Base-by-base conservation (phyloP, 208 protist genomes). In the Trypanosoma melophagium region DNA sequence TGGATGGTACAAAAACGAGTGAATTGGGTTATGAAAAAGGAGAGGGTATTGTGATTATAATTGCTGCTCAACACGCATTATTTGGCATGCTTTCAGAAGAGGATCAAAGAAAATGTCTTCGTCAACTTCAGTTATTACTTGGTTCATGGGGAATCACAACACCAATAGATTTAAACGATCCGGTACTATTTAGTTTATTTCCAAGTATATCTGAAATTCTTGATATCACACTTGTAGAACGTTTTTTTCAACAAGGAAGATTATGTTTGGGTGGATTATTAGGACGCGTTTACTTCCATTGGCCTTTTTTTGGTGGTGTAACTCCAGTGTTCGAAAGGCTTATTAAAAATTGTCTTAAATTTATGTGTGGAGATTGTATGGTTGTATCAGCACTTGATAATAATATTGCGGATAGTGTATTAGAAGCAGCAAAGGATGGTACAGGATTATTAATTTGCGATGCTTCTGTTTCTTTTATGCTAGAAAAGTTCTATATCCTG, bases 361-460 rank as follows among this genome's bases (percentile, higher is more conserved):
- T 78, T 8, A 69, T 80, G 68, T 87, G 83, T 65, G 79, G 56
- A 14, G 80, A 81, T 19, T 87, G 84, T 68, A 64, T 76, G 19
- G 73, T 80, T 5, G 22, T 90, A 14, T 96, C 90, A 7, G 72
- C 79, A 14, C 41, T 76, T 17, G 72, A 89, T 38, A 44, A 69
- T 3, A 58, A 69, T 12, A 69, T 77, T 24, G 61, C 64, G n/a
- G 77, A 85, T n/a, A 65, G 72, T 22, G 49, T 93, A 16, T 47
- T 83, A 7, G 63, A 74, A 24, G 84, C 84, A 21, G 81, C 87
- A 77, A 69, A 51, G 25, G 44, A 76, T 53, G 87, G 87, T 14
- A 67, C 76, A 41, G 90, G 87, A 7, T 81, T 96, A 19, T 60
- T 96, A 28, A 63, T 95, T 52, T 86, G 86, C 45, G 87, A 92